These are phyloP conservation scores for Calonectria honghensis DNA, from an alignment of 2,329 filamentous ascomycete species.

Conservation along the genomic window DNA sequence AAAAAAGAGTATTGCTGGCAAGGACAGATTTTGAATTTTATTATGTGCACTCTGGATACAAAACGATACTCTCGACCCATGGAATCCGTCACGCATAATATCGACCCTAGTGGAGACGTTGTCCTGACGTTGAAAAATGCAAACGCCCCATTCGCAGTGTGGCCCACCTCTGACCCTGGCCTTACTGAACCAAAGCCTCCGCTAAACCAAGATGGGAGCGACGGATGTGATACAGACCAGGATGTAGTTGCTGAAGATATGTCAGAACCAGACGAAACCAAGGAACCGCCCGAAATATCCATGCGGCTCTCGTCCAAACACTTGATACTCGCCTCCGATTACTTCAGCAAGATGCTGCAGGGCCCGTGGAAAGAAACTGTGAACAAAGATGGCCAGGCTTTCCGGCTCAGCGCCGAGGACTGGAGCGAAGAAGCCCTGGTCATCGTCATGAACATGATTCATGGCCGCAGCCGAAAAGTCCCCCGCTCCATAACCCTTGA, in stretches of 20 bases:
- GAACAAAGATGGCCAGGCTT: neutral
- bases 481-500: neutral
- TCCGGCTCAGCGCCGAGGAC: neutral
- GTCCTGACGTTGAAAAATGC: neutral
- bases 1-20: too few species aligned
- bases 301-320: neutral
- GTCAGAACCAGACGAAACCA: neutral
- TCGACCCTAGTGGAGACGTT: neutral
- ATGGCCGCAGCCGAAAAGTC: neutral
- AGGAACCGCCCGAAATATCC: neutral
- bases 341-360: neutral
- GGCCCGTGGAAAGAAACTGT: neutral
- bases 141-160: neutral
- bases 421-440: neutral
- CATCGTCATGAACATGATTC: neutral
- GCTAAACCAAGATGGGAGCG: neutral
- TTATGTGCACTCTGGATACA: too few species aligned
- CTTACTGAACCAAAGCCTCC: too few species aligned
- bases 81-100: neutral
- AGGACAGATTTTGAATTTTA: too few species aligned
- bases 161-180: neutral
- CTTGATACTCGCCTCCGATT: neutral
- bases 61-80: neutral
- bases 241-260: neutral
- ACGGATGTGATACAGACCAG: too few species aligned